A percentile compares a stretch with the other conserved stretches of the same genome.
phyloP scores from a whole-genome alignment of 2,329 filamentous ascomycete genomes.

The Conoideocrella luteorostrata region DNA sequence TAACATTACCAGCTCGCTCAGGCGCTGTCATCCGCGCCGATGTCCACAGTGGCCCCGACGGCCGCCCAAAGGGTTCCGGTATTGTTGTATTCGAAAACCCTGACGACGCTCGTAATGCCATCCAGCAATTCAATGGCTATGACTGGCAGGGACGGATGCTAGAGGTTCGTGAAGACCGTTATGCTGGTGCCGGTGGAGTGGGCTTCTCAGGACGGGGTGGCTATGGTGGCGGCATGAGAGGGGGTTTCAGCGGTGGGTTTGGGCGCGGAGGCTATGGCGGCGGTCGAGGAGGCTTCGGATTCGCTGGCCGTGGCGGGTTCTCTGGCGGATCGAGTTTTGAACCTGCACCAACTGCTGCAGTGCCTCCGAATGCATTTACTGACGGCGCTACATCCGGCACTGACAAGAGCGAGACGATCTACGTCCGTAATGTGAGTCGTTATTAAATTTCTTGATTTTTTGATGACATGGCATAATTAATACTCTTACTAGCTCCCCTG shows the following conservation, averaged over 20 bases:
- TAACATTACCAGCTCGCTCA: slow-evolving; percentile 39
- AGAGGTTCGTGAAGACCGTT: slow-evolving; percentile 94
- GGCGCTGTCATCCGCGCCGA: slow-evolving; percentile 89
- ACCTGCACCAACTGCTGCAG: slow-evolving; percentile 38
- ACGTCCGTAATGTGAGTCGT: slow-evolving; percentile 85
- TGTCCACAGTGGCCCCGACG: slow-evolving; percentile 86
- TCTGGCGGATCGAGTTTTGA: slow-evolving; percentile 44
- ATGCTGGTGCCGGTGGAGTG: slow-evolving; percentile 60
- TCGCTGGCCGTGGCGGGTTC: slow-evolving; percentile 31
- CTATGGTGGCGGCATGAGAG: slow-evolving; percentile 51
- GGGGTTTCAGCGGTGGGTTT: slow-evolving; percentile 51
- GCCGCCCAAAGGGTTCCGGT: slow-evolving; percentile 90
- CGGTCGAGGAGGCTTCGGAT: slow-evolving; percentile 35
- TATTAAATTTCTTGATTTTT: background rate
- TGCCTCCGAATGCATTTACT: slow-evolving; percentile 82
- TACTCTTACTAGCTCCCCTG: slow-evolving; percentile 67
- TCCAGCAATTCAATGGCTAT: slow-evolving; percentile 96
- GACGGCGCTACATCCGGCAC: slow-evolving; percentile 84
- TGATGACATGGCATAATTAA: slow-evolving; percentile 10
- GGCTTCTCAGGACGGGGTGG: slow-evolving; percentile 53
- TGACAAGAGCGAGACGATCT: slow-evolving; percentile 78
- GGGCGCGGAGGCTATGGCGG: slow-evolving; percentile 47
- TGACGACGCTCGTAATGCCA: slow-evolving; percentile 91
- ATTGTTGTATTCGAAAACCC: slow-evolving; percentile 95
- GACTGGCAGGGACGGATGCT: slow-evolving; percentile 94